Conservation (phyloP, 495 filamentous ascomycete genomes). For the Achaetomiella virescens region DNA sequence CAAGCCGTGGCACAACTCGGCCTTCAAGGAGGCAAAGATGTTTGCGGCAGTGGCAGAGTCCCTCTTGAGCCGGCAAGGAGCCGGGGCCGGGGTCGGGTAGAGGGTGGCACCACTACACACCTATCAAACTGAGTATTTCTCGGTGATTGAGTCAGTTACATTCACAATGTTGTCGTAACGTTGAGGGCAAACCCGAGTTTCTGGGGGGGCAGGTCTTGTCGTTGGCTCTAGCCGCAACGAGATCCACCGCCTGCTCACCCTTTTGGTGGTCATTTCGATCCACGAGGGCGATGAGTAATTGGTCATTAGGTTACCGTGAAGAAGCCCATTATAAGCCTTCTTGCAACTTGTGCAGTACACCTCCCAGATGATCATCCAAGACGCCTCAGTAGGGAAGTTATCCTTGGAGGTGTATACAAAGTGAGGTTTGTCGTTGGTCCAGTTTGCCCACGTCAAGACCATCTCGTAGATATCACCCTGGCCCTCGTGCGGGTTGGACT, state of each 20-base stretch:
- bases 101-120: not conserved
- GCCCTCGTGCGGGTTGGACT: not conserved
- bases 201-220: not conserved
- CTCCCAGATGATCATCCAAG: slow-evolving; percentile 19
- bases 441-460: slow-evolving; percentile 16
- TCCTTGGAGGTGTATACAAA: slow-evolving; percentile 8
- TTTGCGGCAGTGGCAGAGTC: slow-evolving; percentile 8
- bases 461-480: not conserved
- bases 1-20: not conserved
- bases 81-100: not conserved
- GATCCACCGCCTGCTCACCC: slow-evolving; percentile 19
- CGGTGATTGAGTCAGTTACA: no score
- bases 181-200: not conserved
- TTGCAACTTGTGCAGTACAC: slow-evolving; percentile 16
- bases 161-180: not conserved
- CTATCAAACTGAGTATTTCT: not conserved
- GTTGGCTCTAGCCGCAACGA: slow-evolving; percentile 27
- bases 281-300: not conserved
- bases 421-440: slow-evolving; percentile 23
- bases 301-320: not conserved
- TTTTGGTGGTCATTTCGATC: slow-evolving; percentile 19
- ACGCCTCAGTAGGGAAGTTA: slow-evolving; percentile 9
- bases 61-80: slow-evolving; percentile 12
- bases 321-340: not conserved
- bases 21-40: slow-evolving; percentile 5